Evolutionary conservation across 768 basidiomycete species (phyloP).

Genomic region (Leccinum olivaceopallidum): DNA sequence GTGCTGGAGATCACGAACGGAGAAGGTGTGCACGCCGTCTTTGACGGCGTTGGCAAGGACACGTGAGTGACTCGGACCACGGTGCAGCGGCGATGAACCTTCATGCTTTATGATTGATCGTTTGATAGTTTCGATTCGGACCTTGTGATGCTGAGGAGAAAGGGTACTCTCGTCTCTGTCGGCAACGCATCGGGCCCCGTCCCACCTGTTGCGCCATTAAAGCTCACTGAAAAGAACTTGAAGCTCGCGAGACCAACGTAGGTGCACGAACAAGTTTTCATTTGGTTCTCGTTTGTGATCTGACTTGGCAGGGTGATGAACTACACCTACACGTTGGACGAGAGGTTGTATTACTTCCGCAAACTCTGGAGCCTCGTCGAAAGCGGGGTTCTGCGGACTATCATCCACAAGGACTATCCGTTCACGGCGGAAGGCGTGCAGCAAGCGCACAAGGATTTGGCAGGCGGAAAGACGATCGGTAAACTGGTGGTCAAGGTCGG

Average conservation of each 20-base stretch:
- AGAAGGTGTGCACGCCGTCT: conserved; percentile 82
- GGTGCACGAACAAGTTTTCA: conserved; percentile 15
- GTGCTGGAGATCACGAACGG: conserved; percentile 78
- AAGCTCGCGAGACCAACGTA: conserved; percentile 75
- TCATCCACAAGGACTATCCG: conserved; percentile 77
- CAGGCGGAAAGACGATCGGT: conserved; percentile 75
- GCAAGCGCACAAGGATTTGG: conserved; percentile 78
- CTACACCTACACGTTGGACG: conserved; percentile 74
- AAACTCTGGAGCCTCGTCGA: conserved; percentile 64
- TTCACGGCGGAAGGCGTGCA: conserved; percentile 81
- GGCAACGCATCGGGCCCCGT: conserved; percentile 93
- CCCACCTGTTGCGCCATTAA: conserved; percentile 70
- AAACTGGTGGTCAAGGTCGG: conserved; percentile 80
- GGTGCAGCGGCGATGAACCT: background rate
- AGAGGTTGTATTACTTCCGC: conserved; percentile 63
- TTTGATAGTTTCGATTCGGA: conserved; percentile 66
- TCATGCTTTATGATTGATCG: conserved; percentile 5
- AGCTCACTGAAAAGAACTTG: conserved; percentile 79
- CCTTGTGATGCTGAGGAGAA: conserved; percentile 78
- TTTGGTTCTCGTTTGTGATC: conserved; percentile 6
- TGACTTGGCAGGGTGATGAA: conserved; percentile 55
- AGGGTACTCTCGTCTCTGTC: conserved; percentile 87
- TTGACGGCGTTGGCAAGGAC: conserved; percentile 96
- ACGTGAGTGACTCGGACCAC: conserved; percentile 54
- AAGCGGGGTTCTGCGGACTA: conserved; percentile 60